Evolutionary conservation across 345 rosid genomes (phyloP).

Genomic region (Arabis alpina): DNA sequence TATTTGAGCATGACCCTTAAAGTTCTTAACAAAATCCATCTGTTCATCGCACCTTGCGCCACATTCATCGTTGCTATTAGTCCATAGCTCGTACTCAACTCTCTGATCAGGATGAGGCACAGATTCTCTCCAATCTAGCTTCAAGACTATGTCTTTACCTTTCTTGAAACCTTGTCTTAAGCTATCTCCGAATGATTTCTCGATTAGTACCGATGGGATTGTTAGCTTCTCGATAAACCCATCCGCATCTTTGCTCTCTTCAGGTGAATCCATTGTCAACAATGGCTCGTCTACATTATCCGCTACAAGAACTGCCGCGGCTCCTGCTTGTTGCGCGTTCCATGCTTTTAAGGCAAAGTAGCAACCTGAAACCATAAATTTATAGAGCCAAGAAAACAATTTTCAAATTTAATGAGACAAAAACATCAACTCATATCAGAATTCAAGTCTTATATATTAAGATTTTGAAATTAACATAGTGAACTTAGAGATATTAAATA

Average conservation of each 20-base stretch:
- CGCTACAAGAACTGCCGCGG: conserved; percentile 83
- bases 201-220: conserved; percentile 86
- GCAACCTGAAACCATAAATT: conserved; percentile 55
- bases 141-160: conserved; percentile 61
- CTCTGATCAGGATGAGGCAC: conserved; percentile 92
- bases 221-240: conserved; percentile 72
- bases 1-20: conserved; percentile 93
- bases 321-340: conserved; percentile 90
- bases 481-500: too few relatives aligned
- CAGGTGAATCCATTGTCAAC: conserved; percentile 91
- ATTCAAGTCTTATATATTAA: not conserved
- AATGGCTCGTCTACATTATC: conserved; percentile 75
- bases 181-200: conserved; percentile 67
- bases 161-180: conserved; percentile 69
- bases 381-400: not conserved
- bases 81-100: conserved; percentile 96
- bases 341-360: conserved; percentile 87
- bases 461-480: too few relatives aligned
- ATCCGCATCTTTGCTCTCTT: conserved; percentile 56
- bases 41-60: conserved; percentile 86
- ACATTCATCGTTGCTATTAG: conserved; percentile 93
- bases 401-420: not conserved
- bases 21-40: conserved; percentile 84
- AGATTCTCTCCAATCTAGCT: conserved; percentile 90
- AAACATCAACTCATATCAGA: conserved; percentile 21